Conservation (phyloP, 1,284 basidiomycete genomes). For the Melampsora larici-populina region DNA sequence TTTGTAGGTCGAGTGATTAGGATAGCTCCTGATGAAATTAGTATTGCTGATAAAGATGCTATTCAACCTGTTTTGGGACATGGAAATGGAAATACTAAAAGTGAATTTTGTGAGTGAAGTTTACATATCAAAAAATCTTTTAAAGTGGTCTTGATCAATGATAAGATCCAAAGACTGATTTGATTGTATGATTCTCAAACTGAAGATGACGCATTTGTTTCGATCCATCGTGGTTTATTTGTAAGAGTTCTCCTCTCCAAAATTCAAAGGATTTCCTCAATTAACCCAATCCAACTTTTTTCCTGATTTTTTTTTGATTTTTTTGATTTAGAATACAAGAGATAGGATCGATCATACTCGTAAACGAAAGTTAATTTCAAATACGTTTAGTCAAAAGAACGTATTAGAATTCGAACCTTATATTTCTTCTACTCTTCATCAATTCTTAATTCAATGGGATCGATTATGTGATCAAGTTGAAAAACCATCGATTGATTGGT, state of each 20-base stretch:
- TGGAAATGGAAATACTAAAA: constrained; percentile 50
- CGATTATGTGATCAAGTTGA: constrained; percentile 56
- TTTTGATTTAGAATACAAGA: constrained; percentile 74
- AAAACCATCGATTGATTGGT: background rate
- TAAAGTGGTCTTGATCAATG: no score
- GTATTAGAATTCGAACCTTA: constrained; percentile 70
- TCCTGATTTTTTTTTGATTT: no score
- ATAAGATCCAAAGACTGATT: no score
- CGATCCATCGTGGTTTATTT: constrained; percentile 60
- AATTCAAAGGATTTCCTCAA: constrained; percentile 39
- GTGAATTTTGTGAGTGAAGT: constrained; percentile 58
- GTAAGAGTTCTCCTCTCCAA: no score
- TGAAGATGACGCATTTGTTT: constrained; percentile 70
- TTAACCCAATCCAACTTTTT: constrained; percentile 51
- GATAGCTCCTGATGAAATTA: constrained; percentile 79
- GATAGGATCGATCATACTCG: constrained; percentile 75
- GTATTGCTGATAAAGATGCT: constrained; percentile 73
- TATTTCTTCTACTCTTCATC: constrained; percentile 65
- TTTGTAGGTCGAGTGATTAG: constrained; percentile 70
- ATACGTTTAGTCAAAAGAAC: constrained; percentile 78
- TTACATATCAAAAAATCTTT: no score
- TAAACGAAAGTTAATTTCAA: constrained; percentile 82
- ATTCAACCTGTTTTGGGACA: constrained; percentile 56
- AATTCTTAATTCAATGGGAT: constrained; percentile 74
- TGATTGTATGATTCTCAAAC: background rate